These are phyloP conservation scores for Meyerozyma guilliermondii DNA, from an alignment of 1,139 yeast genomes.

Conservation along the genomic window DNA sequence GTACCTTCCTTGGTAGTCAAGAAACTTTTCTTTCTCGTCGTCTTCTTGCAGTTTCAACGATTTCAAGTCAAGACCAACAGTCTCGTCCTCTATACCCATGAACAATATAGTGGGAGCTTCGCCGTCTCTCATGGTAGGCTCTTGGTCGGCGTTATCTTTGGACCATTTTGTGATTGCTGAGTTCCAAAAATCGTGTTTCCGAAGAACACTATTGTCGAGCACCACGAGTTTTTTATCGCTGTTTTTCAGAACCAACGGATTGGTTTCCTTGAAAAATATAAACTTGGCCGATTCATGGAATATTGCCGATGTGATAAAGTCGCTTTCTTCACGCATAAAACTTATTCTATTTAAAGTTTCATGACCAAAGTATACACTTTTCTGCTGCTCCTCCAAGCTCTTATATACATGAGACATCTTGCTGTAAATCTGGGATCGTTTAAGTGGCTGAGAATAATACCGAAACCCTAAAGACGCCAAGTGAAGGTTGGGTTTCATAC, in stretches of 20 bases:
- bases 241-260: constrained; percentile 33
- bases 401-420: background rate
- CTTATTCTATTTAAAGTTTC: constrained; percentile 74
- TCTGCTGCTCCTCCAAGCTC: constrained; percentile 5
- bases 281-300: constrained; percentile 51
- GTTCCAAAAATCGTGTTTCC: constrained; percentile 6
- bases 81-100: constrained; percentile 62
- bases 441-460: background rate
- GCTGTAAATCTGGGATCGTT: constrained; percentile 8
- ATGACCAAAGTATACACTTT: constrained; percentile 30
- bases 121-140: constrained; percentile 27
- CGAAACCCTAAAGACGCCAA: background rate
- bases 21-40: constrained; percentile 24
- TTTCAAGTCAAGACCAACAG: constrained; percentile 31
- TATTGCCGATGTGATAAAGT: constrained; percentile 53
- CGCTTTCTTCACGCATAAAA: constrained; percentile 64
- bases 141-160: constrained; percentile 10
- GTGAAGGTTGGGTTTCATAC: background rate
- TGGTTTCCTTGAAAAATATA: constrained; percentile 40
- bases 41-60: constrained; percentile 23
- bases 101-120: constrained; percentile 49
- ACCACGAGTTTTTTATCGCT: constrained; percentile 26
- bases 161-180: constrained; percentile 17
- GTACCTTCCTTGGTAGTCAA: constrained; percentile 46
- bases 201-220: constrained; percentile 26